A percentile compares a stretch with the other conserved stretches of the same genome.
phyloP scores from a whole-genome alignment of 345 rosid genomes.

The Lepidium sativum region DNA sequence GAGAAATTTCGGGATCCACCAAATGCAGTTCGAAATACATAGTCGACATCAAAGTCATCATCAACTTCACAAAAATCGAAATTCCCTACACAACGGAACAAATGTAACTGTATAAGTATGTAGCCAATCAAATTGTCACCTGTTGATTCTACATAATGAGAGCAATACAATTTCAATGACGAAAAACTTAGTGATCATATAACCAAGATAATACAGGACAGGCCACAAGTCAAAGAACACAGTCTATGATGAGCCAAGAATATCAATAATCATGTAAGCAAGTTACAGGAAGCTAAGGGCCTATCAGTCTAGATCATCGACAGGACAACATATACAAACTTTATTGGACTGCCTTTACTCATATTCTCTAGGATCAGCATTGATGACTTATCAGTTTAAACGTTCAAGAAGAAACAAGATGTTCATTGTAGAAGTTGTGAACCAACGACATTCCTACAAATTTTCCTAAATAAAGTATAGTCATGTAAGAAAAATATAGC shows the following conservation, averaged over 20 bases:
- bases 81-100: slow-evolving; percentile 33
- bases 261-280: background rate
- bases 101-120: background rate
- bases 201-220: background rate
- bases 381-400: background rate
- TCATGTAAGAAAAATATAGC: background rate
- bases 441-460: background rate
- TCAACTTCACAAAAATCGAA: slow-evolving; percentile 57
- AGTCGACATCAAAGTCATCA: slow-evolving; percentile 46
- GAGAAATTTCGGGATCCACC: slow-evolving; percentile 47
- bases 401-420: background rate
- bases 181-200: background rate
- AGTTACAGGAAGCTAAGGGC: background rate
- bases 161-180: background rate
- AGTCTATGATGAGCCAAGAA: background rate
- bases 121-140: background rate
- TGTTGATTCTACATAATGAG: background rate
- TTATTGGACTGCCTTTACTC: background rate
- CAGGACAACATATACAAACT: background rate
- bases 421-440: background rate
- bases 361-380: background rate
- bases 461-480: background rate
- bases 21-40: slow-evolving; percentile 51
- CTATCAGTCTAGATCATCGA: background rate
- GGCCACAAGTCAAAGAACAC: background rate